A percentile compares a stretch with the other conserved stretches of the same genome.
Evolutionary conservation across 768 basidiomycete species (phyloP).

Genomic region (Roridomyces roridus): DNA sequence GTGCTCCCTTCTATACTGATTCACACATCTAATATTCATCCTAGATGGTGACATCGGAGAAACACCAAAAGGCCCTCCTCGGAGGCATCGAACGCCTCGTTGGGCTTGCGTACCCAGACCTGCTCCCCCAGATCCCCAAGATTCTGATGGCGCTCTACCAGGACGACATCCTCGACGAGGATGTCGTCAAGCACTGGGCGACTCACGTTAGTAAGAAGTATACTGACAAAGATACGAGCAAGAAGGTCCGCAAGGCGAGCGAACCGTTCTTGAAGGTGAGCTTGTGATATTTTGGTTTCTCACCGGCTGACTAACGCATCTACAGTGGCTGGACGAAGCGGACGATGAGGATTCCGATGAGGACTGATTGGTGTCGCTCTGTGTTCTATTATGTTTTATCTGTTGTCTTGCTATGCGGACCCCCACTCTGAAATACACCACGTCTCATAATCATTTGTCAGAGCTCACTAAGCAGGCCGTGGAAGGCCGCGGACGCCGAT

Average conservation of each 20-base stretch:
- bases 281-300: slow-evolving; percentile 2
- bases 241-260: slow-evolving; percentile 94
- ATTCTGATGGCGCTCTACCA: slow-evolving; percentile 96
- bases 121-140: slow-evolving; percentile 80
- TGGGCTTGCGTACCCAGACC: slow-evolving; percentile 75
- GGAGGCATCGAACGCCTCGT: slow-evolving; percentile 91
- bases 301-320: slow-evolving; percentile 12
- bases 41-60: slow-evolving; percentile 90
- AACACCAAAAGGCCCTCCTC: slow-evolving; percentile 92
- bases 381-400: not conserved
- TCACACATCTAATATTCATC: slow-evolving; percentile 8
- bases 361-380: slow-evolving; percentile 6
- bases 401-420: slow-evolving; percentile 14
- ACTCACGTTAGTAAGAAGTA: slow-evolving; percentile 97
- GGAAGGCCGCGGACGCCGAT: not conserved
- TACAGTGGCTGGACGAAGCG: slow-evolving; percentile 87
- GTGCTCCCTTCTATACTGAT: slow-evolving; percentile 23
- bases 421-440: too few relatives aligned
- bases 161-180: slow-evolving; percentile 90
- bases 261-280: slow-evolving; percentile 92
- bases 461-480: not conserved
- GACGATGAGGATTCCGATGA: slow-evolving; percentile 78
- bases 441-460: too few relatives aligned
- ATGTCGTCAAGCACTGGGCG: slow-evolving; percentile 89
- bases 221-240: slow-evolving; percentile 92